phyloP scores from a whole-genome alignment of 257 asterid species.

The Rhazya stricta region DNA sequence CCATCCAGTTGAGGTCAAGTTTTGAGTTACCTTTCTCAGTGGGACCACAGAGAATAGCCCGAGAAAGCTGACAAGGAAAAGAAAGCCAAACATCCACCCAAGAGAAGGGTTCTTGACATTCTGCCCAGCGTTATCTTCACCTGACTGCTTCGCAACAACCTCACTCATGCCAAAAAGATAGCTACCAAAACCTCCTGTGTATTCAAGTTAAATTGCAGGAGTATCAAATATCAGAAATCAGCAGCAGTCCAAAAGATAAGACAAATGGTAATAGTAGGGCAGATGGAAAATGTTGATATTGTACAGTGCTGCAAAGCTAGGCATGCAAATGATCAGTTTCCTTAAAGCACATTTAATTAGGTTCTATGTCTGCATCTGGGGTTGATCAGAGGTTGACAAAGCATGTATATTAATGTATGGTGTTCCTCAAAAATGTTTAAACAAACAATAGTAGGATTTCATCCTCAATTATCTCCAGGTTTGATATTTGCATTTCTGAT shows the following conservation, averaged over 20 bases:
- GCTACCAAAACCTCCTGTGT: conserved; percentile 89
- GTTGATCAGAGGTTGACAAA: not conserved
- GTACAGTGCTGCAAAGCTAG: not conserved
- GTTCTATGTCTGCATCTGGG: not conserved
- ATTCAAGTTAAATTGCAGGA: conserved; percentile 11
- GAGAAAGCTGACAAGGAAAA: conserved; percentile 85
- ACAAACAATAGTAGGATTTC: not conserved
- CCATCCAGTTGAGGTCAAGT: not conserved
- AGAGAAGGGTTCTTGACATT: conserved; percentile 69
- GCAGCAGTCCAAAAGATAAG: not conserved
- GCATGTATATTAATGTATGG: too few relatives aligned
- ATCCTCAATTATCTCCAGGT: not conserved
- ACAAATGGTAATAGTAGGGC: not conserved
- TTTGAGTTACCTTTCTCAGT: conserved; percentile 63
- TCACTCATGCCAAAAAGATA: conserved; percentile 92
- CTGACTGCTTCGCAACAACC: conserved; percentile 55
- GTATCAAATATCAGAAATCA: not conserved
- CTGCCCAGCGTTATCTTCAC: conserved; percentile 38
- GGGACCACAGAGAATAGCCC: conserved; percentile 92
- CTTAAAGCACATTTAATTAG: not conserved
- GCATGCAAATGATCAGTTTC: not conserved
- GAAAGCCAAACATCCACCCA: conserved; percentile 85
- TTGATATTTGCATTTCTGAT: not conserved
- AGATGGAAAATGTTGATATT: not conserved
- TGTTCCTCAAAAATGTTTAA: not conserved